A percentile compares a stretch with the other conserved stretches of the same genome.
Conservation (phyloP, 805 yeast species). For the Novakomyces olei region DNA sequence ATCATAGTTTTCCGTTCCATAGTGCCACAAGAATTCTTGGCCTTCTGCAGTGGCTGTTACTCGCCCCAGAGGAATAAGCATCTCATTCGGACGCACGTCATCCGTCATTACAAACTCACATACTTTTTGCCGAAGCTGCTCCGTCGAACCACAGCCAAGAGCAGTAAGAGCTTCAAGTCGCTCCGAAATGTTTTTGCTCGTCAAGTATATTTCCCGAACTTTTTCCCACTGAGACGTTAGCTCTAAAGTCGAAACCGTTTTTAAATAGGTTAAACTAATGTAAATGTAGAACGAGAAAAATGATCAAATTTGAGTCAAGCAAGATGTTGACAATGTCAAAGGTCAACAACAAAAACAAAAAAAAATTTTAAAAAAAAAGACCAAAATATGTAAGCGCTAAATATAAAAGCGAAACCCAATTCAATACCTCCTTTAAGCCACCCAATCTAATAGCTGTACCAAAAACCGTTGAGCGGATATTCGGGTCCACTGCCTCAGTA, state of each 20-base stretch:
- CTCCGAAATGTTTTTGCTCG: conserved; percentile 42
- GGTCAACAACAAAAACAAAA: no score
- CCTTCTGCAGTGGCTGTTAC: conserved; percentile 42
- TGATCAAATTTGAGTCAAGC: no score
- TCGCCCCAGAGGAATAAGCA: conserved; percentile 56
- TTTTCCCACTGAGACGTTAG: no score
- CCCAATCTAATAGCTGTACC: conserved; percentile 44
- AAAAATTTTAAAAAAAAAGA: no score
- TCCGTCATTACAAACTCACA: conserved; percentile 34
- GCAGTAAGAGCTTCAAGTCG: conserved; percentile 46
- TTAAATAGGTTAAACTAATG: no score
- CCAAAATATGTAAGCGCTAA: no score
- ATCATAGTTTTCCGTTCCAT: conserved; percentile 57
- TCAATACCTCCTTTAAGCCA: conserved; percentile 33
- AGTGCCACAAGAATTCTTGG: conserved; percentile 45
- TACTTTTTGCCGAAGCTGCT: conserved; percentile 32
- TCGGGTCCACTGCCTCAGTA: conserved; percentile 47
- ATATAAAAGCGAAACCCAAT: no score
- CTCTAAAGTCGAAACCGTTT: no score
- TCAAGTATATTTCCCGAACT: conserved; percentile 35
- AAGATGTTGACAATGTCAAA: no score
- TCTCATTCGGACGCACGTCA: conserved; percentile 42
- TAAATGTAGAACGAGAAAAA: no score
- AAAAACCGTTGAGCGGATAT: conserved; percentile 46
- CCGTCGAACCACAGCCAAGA: conserved; percentile 40